These are phyloP conservation scores for Dacryopinax primogenitus DNA, from an alignment of 768 basidiomycete species.

Conservation along the genomic window DNA sequence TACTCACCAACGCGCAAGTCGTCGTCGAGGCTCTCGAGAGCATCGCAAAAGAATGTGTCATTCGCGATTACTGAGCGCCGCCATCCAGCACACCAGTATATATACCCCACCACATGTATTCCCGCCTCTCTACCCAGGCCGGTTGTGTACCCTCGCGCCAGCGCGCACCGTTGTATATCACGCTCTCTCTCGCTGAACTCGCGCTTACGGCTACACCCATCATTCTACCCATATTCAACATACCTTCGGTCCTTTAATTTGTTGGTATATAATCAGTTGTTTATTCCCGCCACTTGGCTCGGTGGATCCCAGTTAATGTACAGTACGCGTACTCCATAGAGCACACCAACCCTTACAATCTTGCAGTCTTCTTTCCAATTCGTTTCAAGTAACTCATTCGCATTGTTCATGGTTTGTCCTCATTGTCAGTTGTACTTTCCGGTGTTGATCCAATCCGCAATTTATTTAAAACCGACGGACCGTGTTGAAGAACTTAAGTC, in stretches of 20 bases:
- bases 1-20: conserved; percentile 84
- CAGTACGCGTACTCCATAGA: conserved; percentile 4
- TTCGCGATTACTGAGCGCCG: background rate
- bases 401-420: background rate
- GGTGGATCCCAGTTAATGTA: background rate
- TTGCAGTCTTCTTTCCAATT: background rate
- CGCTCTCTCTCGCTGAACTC: background rate
- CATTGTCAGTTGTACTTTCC: background rate
- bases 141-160: background rate
- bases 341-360: background rate
- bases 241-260: conserved; percentile 4
- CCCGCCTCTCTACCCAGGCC: background rate
- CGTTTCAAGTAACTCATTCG: background rate
- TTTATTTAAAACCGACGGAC: too few species aligned
- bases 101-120: conserved; percentile 7
- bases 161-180: conserved; percentile 3
- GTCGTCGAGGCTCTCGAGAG: conserved; percentile 72
- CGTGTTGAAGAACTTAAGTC: too few species aligned
- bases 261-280: conserved; percentile 7
- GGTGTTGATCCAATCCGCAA: background rate
- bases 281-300: background rate
- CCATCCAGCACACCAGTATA: background rate
- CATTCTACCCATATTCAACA: background rate
- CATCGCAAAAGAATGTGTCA: conserved; percentile 18
- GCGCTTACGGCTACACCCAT: background rate